phyloP scores from a whole-genome alignment of 106 monocot species.

The Dioscorea dumetorum region DNA sequence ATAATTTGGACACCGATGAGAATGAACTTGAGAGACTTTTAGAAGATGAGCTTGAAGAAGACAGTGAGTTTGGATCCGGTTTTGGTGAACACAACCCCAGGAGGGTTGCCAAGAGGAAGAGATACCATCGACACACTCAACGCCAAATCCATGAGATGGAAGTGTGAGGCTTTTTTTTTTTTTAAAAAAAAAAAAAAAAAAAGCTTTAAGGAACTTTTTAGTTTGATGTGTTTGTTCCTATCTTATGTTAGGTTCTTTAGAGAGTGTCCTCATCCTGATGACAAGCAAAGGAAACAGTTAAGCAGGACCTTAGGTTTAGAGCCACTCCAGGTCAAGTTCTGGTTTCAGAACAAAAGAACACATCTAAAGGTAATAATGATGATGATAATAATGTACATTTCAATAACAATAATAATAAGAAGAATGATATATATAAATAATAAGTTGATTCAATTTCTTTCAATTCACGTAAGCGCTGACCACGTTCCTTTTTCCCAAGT shows the following conservation, averaged over 20 bases:
- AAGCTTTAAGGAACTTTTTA: too few species aligned
- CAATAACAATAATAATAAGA: too few species aligned
- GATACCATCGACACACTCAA: conserved; percentile 93
- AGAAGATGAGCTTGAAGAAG: conserved; percentile 73
- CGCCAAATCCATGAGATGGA: conserved; percentile 99
- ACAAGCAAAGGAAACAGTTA: conserved; percentile 94
- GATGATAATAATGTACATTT: too few species aligned
- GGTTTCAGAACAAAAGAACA: conserved; percentile 99
- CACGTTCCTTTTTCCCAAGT: too few species aligned
- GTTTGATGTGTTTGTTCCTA: neutral
- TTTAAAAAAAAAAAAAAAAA: too few species aligned
- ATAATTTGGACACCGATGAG: neutral
- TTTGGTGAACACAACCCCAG: conserved; percentile 61
- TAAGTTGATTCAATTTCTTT: too few species aligned
- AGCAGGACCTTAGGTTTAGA: conserved; percentile 77
- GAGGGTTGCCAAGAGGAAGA: conserved; percentile 62
- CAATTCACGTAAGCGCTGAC: too few species aligned
- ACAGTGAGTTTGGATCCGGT: conserved; percentile 63
- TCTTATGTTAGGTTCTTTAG: conserved; percentile 71
- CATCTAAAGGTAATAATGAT: conserved; percentile 73
- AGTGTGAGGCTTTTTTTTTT: conserved; percentile 36
- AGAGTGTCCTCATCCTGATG: conserved; percentile 95
- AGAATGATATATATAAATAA: too few species aligned
- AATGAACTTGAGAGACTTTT: conserved; percentile 17
- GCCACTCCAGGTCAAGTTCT: conserved; percentile 92